Percentiles rank a stretch among this genome's conserved stretches.
Conservation (phyloP, 2,329 filamentous ascomycete species). For the Diplodia corticola region DNA sequence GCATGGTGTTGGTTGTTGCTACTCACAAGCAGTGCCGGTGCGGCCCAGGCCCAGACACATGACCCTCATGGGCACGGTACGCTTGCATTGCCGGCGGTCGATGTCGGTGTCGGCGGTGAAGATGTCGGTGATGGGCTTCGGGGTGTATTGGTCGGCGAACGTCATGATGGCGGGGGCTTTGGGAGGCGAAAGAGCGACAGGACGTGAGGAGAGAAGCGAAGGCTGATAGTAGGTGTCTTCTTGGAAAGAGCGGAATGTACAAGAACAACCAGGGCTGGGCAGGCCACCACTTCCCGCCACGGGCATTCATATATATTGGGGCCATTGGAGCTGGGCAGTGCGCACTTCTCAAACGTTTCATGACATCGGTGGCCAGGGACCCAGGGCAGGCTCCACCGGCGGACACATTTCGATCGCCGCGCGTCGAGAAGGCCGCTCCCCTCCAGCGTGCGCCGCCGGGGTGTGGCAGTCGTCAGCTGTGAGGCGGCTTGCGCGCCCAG, state of each 20-base stretch:
- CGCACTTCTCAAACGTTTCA: conserved; percentile 18
- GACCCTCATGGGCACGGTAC: conserved; percentile 71
- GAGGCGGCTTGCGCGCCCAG: conserved; percentile 11
- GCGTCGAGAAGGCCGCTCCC: conserved; percentile 10
- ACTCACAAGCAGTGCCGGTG: conserved; percentile 69
- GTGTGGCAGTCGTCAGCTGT: conserved; percentile 12
- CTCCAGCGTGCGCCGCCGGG: conserved; percentile 10
- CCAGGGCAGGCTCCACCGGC: conserved; percentile 17
- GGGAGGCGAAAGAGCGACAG: conserved; percentile 10
- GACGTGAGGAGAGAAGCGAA: neutral
- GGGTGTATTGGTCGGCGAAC: conserved; percentile 35
- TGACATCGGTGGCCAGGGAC: conserved; percentile 14
- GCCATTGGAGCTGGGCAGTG: conserved; percentile 16
- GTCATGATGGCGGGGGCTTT: neutral
- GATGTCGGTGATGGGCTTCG: conserved; percentile 58
- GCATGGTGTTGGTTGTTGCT: conserved; percentile 32
- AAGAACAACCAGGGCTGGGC: conserved; percentile 15
- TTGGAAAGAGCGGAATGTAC: conserved; percentile 8
- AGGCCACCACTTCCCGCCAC: conserved; percentile 19
- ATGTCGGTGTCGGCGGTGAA: conserved; percentile 69
- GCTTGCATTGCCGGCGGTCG: conserved; percentile 64
- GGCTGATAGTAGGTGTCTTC: neutral
- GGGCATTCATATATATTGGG: conserved; percentile 19
- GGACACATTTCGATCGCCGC: conserved; percentile 21
- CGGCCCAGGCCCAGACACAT: conserved; percentile 68